These are phyloP conservation scores for Candida oleophila DNA, from an alignment of 805 yeast genomes.

Conservation along the genomic window DNA sequence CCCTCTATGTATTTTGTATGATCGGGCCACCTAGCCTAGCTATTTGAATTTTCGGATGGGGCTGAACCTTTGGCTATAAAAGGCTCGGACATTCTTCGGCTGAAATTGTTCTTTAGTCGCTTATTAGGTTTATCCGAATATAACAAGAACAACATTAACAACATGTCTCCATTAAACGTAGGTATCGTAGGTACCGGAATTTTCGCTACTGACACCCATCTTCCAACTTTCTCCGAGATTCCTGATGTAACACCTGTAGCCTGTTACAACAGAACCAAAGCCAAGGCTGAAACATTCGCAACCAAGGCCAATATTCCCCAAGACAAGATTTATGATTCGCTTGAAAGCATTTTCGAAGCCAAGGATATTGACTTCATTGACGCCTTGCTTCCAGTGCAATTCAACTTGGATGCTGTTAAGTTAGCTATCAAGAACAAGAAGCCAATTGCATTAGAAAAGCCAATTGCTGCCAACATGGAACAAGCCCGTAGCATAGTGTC, in stretches of 20 bases:
- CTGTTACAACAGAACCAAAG: conserved; percentile 78
- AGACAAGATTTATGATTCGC: conserved; percentile 52
- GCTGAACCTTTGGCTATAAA: no score
- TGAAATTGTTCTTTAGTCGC: no score
- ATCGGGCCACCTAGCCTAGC: no score
- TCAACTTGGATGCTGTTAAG: conserved; percentile 65
- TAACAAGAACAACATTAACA: background rate
- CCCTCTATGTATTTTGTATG: background rate
- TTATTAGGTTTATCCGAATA: conserved; percentile 13
- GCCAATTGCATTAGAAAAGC: conserved; percentile 85
- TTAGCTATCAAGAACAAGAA: conserved; percentile 72
- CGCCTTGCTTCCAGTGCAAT: conserved; percentile 86
- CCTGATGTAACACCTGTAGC: conserved; percentile 59
- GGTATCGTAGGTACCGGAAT: conserved; percentile 83
- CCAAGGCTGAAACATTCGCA: conserved; percentile 84
- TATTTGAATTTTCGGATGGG: no score
- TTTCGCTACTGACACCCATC: conserved; percentile 81
- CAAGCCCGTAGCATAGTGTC: conserved; percentile 82
- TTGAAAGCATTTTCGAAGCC: conserved; percentile 68
- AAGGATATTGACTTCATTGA: conserved; percentile 75
- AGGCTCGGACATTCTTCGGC: background rate
- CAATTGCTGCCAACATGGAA: conserved; percentile 80
- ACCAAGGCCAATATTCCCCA: conserved; percentile 51
- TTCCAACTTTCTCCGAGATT: conserved; percentile 63
- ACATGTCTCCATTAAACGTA: conserved; percentile 41